Percentiles rank a stretch among this genome's conserved stretches.
Conservation (phyloP, 2,329 filamentous ascomycete genomes). For the Penicillium sp. region DNA sequence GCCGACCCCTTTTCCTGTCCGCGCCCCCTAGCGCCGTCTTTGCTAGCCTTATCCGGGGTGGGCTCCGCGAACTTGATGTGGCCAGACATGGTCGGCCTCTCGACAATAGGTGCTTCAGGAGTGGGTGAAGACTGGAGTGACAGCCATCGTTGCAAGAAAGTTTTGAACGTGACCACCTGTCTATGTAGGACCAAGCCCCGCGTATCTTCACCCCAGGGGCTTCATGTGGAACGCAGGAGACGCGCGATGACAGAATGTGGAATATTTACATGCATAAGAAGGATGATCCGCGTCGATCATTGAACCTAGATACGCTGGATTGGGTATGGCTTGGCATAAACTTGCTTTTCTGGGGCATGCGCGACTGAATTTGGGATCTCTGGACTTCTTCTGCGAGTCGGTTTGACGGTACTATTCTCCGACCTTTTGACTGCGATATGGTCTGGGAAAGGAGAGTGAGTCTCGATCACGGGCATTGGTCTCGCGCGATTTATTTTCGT, state of each 20-base stretch:
- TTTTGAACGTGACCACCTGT: conserved; percentile 15
- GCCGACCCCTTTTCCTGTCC: conserved; percentile 20
- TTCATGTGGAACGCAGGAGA: conserved; percentile 22
- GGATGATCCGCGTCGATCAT: conserved; percentile 24
- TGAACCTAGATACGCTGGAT: conserved; percentile 19
- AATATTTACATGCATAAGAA: conserved; percentile 16
- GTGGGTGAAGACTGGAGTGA: conserved; percentile 12
- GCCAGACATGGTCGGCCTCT: conserved; percentile 15
- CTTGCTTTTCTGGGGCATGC: conserved; percentile 5
- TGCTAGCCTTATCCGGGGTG: conserved; percentile 5
- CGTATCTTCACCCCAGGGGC: conserved; percentile 24
- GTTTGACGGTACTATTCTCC: neutral
- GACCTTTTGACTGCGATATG: neutral
- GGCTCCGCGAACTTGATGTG: conserved; percentile 23
- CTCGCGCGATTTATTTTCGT: neutral
- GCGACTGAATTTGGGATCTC: neutral
- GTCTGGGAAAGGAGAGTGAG: neutral
- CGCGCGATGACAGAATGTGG: conserved; percentile 28
- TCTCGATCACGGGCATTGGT: neutral
- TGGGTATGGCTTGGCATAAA: conserved; percentile 15
- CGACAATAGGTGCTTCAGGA: conserved; percentile 11
- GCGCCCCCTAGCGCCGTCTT: neutral
- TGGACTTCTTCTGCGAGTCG: neutral
- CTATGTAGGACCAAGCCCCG: conserved; percentile 22
- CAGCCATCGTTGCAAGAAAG: conserved; percentile 16